Base-by-base conservation (phyloP, 257 asterid genomes). In the Solanum corneliomulleri region DNA sequence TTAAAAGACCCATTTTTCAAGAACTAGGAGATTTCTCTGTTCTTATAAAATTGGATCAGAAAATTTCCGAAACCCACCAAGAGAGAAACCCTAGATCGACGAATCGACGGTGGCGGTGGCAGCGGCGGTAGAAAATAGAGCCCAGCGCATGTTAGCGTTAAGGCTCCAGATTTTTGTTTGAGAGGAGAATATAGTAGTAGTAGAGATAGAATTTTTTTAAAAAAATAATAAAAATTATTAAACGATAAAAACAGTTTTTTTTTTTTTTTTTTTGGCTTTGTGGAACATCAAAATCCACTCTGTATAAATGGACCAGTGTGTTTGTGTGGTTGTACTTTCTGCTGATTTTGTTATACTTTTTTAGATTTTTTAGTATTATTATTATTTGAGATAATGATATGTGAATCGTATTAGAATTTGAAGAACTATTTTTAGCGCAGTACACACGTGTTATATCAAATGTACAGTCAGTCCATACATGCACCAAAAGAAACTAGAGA, bases 71-170 rank as follows among this genome's bases (percentile, higher is more conserved):
- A 37, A 60, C 82, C 76, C 87, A 29, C 89, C 81, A 74, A 16
- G 23, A 69, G 75, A 66, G 72, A 87, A 86, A 81, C 85, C 85
- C 45, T 47, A 78, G 88, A 72, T 42, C 52, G 14, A 47, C 37
- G 42, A 85, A 70, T 69, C 70, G 93, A 86, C 72, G 90, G 71
- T 21, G 76, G 64, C 64, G 64, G 82, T 31, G 11, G 83, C 25
- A 9, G 44, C 21, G 80, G 74, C 66, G 89, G 91, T 71, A 66
- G 68, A 58, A 15, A 82, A 80, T 86, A 77, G 90, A 92, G 89
- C 91, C 92, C 92, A 72, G 96, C 94, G 92, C 97, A 91, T 89
- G 86, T 91, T 90, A 94, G 91, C 94, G 89, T 88, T 87, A 86
- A 91, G 92, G 91, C 92, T 89, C 81, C 44, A 86, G 88, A 86